These are phyloP conservation scores for Pseudonitzschia multistriata DNA, from an alignment of 108 stramenopile species.

Conservation along the genomic window DNA sequence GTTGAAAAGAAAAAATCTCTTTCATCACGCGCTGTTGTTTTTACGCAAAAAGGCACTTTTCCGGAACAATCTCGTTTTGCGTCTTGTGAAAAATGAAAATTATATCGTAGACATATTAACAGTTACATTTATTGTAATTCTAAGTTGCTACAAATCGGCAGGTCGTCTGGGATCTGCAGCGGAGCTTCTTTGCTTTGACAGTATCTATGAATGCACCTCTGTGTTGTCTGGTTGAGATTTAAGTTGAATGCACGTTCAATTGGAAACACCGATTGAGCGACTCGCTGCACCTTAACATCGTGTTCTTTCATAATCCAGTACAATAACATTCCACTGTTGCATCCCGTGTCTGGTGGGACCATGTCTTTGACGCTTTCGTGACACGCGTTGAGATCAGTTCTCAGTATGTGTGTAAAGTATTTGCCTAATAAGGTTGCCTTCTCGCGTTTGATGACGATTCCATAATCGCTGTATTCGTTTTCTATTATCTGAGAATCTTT, in stretches of 20 bases:
- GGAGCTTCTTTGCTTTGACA: conserved; percentile 13
- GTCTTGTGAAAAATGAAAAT: too few species aligned
- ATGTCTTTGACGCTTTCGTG: conserved; percentile 6
- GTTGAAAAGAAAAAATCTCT: too few species aligned
- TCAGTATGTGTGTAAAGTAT: conserved; percentile 1
- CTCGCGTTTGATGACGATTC: conserved; percentile 9
- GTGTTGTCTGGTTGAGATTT: not conserved
- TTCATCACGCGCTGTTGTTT: too few species aligned
- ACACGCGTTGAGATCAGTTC: conserved; percentile 1
- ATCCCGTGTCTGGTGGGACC: not conserved
- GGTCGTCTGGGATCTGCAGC: not conserved
- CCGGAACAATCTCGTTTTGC: too few species aligned
- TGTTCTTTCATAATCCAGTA: conserved; percentile 10
- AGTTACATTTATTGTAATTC: not conserved
- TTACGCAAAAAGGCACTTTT: too few species aligned
- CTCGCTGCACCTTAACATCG: not conserved
- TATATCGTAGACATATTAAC: too few species aligned
- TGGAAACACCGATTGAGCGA: conserved; percentile 10
- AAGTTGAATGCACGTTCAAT: conserved; percentile 9
- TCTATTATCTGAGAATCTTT: not conserved
- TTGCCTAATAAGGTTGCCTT: conserved; percentile 10
- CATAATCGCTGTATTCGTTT: conserved; percentile 11
- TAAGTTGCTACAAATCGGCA: not conserved
- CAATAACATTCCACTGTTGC: conserved; percentile 12
- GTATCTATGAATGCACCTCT: not conserved